Conservation (phyloP, 352 stramenopile genomes). For the Pythium folliculosum region DNA sequence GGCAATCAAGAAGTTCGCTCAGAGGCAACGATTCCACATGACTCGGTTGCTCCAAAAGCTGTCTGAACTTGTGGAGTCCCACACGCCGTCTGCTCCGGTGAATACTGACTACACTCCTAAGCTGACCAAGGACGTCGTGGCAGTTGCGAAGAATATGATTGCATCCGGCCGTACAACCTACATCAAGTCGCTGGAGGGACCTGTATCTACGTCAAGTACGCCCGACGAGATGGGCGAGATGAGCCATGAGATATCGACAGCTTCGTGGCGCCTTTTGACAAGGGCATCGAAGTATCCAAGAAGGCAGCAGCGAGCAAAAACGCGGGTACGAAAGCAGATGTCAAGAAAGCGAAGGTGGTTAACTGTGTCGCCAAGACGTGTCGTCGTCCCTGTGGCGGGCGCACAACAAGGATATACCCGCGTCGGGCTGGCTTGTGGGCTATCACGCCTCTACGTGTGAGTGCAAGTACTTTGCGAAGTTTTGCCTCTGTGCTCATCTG, state of each 20-base stretch:
- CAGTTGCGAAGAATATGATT: neutral
- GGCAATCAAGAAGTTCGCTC: slow-evolving; percentile 23
- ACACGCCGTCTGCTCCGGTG: neutral
- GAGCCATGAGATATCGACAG: too few relatives aligned
- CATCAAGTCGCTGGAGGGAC: too few relatives aligned
- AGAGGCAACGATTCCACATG: slow-evolving; percentile 1
- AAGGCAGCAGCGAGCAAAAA: neutral
- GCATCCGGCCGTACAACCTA: neutral
- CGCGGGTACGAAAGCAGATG: neutral
- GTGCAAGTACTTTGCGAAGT: neutral
- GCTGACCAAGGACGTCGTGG: neutral
- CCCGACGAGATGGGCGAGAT: too few relatives aligned
- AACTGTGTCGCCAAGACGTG: neutral
- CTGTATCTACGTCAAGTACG: neutral
- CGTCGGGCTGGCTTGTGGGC: neutral
- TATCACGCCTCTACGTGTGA: neutral
- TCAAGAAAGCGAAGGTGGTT: neutral
- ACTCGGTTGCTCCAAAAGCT: slow-evolving; percentile 1
- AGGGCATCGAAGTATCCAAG: neutral
- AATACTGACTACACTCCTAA: neutral
- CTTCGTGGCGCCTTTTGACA: too few relatives aligned
- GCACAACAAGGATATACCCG: neutral
- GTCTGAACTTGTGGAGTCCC: neutral
- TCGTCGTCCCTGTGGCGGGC: neutral
- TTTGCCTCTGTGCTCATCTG: neutral